These are phyloP conservation scores for Racocetra persica DNA, from an alignment of 371 early-diverging fungal species.

Conservation along the genomic window DNA sequence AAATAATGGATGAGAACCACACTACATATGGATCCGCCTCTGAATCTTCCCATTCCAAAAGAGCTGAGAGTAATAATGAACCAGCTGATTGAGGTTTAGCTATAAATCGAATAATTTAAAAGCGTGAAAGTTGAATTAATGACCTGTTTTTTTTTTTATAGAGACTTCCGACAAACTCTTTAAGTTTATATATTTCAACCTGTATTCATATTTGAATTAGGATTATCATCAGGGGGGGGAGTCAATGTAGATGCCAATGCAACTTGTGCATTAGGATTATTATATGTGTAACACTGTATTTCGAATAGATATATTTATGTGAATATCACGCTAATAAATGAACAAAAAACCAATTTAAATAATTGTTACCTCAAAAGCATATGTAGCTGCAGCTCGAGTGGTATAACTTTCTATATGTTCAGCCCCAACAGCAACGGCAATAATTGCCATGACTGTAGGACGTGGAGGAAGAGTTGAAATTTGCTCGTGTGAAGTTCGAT, in stretches of 20 bases:
- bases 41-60: slow-evolving; percentile 79
- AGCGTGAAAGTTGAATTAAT: neutral
- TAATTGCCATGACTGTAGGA: slow-evolving; percentile 67
- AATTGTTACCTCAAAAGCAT: slow-evolving; percentile 66
- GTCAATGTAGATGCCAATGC: slow-evolving; percentile 86
- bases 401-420: slow-evolving; percentile 61
- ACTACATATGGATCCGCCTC: slow-evolving; percentile 80
- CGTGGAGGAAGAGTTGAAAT: slow-evolving; percentile 50
- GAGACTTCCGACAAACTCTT: neutral
- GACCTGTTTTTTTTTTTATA: neutral
- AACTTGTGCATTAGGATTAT: slow-evolving; percentile 86
- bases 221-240: slow-evolving; percentile 78
- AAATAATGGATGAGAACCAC: slow-evolving; percentile 89
- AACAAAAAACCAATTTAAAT: neutral
- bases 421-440: slow-evolving; percentile 64
- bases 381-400: slow-evolving; percentile 78
- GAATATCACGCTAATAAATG: neutral
- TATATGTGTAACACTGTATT: slow-evolving; percentile 69
- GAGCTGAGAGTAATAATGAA: slow-evolving; percentile 77
- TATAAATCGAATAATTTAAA: slow-evolving; percentile 34
- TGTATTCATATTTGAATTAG: slow-evolving; percentile 46
- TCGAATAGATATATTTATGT: neutral
- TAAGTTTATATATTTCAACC: neutral
- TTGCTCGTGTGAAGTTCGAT: slow-evolving; percentile 1
- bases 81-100: slow-evolving; percentile 86